Conservation (phyloP, 2,329 filamentous ascomycete species). For the Diaporthe helianthi region DNA sequence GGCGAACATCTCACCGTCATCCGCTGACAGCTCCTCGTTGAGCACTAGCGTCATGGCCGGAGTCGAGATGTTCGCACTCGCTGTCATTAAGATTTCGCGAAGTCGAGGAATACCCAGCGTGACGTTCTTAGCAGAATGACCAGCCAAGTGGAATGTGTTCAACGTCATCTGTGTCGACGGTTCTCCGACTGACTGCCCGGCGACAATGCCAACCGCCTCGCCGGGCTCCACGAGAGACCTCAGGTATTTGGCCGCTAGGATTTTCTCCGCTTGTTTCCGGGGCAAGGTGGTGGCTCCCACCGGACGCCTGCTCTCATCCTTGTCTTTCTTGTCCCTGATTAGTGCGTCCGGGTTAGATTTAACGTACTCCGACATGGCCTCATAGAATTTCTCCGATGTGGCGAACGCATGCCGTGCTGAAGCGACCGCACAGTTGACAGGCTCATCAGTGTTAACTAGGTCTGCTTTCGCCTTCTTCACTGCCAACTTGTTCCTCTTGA, state of each 20-base stretch:
- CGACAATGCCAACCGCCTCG: constrained; percentile 95
- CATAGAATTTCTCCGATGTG: constrained; percentile 87
- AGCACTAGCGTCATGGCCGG: constrained; percentile 87
- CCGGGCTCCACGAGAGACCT: constrained; percentile 92
- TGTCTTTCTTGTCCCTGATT: constrained; percentile 58
- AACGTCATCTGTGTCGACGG: constrained; percentile 99
- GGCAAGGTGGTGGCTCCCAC: constrained; percentile 46
- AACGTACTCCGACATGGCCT: constrained; percentile 75
- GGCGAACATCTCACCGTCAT: constrained; percentile 79
- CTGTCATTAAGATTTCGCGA: constrained; percentile 98
- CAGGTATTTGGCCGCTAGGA: constrained; percentile 92
- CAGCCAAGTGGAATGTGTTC: constrained; percentile 99
- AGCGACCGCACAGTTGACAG: constrained; percentile 74
- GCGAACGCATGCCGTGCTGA: constrained; percentile 82
- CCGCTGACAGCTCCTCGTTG: constrained; percentile 72
- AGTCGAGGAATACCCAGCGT: constrained; percentile 97
- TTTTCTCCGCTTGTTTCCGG: constrained; percentile 80
- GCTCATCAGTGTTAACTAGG: constrained; percentile 70
- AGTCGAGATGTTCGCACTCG: constrained; percentile 86
- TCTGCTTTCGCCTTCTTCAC: constrained; percentile 72
- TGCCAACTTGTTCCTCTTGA: constrained; percentile 82
- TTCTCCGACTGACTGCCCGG: constrained; percentile 94
- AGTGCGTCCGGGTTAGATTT: constrained; percentile 75
- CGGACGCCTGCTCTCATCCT: constrained; percentile 46
- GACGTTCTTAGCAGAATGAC: constrained; percentile 98